phyloP scores from a whole-genome alignment of 2,329 filamentous ascomycete species.

The Tolypocladium pustulatum region DNA sequence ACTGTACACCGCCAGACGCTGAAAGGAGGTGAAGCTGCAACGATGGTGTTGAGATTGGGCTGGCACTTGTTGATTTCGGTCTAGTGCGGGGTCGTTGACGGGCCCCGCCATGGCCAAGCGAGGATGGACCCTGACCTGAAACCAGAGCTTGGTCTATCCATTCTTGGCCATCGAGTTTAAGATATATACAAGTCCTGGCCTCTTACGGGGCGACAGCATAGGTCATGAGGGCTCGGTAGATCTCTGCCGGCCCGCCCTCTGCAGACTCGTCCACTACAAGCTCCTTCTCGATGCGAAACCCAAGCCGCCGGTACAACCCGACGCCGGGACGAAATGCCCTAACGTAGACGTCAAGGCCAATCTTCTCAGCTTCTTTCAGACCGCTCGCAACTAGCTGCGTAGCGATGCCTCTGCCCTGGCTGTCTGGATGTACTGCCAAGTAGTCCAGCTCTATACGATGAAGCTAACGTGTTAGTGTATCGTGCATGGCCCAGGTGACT shows the following conservation, averaged over 20 bases:
- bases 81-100: not conserved
- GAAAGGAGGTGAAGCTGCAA: not conserved
- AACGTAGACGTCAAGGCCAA: slow-evolving; percentile 11
- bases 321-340: slow-evolving; percentile 2
- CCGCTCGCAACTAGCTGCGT: slow-evolving; percentile 13
- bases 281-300: slow-evolving; percentile 2
- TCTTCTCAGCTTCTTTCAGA: slow-evolving; percentile 12
- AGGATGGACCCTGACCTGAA: not conserved
- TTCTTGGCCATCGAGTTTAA: too few relatives aligned
- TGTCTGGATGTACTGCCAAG: slow-evolving; percentile 16
- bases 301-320: slow-evolving; percentile 1
- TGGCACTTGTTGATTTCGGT: not conserved
- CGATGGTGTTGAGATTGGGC: not conserved
- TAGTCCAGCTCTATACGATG: slow-evolving; percentile 11
- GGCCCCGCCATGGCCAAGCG: not conserved
- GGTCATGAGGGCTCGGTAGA: slow-evolving; percentile 5
- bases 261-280: not conserved
- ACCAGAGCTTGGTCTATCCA: too few relatives aligned
- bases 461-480: slow-evolving; percentile 1
- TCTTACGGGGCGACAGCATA: not conserved
- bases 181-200: too few relatives aligned
- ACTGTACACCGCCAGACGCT: not conserved
- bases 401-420: slow-evolving; percentile 14
- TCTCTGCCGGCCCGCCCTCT: slow-evolving; percentile 1
- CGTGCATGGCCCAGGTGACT: not conserved